These are phyloP conservation scores for Yamadazyma tumulicola DNA, from an alignment of 805 yeast genomes.

Conservation along the genomic window DNA sequence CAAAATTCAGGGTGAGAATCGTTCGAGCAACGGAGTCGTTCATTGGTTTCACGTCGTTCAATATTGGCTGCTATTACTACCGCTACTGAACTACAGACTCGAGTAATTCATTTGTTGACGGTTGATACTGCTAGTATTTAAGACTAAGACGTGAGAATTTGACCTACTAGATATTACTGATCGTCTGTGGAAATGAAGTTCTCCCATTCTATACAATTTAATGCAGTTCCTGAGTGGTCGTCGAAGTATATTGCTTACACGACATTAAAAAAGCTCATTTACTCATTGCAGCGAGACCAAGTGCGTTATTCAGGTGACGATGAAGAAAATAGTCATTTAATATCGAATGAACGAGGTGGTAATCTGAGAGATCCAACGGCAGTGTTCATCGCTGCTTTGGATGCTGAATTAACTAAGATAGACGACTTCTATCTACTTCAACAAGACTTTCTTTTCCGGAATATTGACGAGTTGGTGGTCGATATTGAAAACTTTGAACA, in stretches of 20 bases:
- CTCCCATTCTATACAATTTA: slow-evolving; percentile 90
- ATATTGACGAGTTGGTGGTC: slow-evolving; percentile 52
- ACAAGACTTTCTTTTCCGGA: slow-evolving; percentile 54
- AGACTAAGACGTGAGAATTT: too few relatives aligned
- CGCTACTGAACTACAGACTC: too few relatives aligned
- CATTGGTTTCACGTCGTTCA: too few relatives aligned
- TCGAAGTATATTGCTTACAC: slow-evolving; percentile 89
- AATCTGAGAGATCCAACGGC: slow-evolving; percentile 44
- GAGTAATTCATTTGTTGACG: too few relatives aligned
- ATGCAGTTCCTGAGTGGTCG: slow-evolving; percentile 98
- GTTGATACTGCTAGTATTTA: too few relatives aligned
- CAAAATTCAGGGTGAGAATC: too few relatives aligned
- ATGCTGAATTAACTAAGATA: slow-evolving; percentile 71
- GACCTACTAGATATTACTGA: too few relatives aligned
- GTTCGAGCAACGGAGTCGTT: too few relatives aligned
- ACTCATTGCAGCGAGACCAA: slow-evolving; percentile 70
- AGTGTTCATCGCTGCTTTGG: slow-evolving; percentile 69
- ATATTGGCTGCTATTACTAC: too few relatives aligned
- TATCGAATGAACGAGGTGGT: slow-evolving; percentile 28
- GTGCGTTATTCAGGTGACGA: slow-evolving; percentile 23
- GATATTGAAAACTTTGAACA: slow-evolving; percentile 64
- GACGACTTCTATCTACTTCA: slow-evolving; percentile 70
- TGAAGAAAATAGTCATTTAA: slow-evolving; percentile 27
- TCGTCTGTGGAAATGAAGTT: slow-evolving; percentile 96
- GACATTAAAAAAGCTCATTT: slow-evolving; percentile 78